phyloP scores from a whole-genome alignment of 768 basidiomycete species.

The Suillus decipiens region DNA sequence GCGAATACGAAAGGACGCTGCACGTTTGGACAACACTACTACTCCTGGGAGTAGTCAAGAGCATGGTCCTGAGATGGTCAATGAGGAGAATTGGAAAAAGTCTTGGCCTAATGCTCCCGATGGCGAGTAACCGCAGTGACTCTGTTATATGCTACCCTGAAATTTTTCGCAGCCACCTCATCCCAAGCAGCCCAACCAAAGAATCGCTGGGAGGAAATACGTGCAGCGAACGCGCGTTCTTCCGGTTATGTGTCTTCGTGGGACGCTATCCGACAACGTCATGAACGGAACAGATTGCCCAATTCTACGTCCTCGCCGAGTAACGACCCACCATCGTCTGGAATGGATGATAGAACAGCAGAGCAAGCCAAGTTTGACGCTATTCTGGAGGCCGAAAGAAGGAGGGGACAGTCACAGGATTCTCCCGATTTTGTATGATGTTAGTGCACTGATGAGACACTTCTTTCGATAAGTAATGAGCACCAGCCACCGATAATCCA shows the following conservation, averaged over 20 bases:
- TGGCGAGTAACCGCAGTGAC: not conserved
- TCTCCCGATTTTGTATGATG: conserved; percentile 14
- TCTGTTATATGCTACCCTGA: not conserved
- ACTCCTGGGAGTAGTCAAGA: conserved; percentile 13
- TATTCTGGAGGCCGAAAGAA: conserved; percentile 59
- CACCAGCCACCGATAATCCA: not conserved
- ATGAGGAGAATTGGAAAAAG: conserved; percentile 21
- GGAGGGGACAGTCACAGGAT: conserved; percentile 28
- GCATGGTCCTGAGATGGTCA: conserved; percentile 12
- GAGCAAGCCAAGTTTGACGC: conserved; percentile 63
- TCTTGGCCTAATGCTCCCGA: not conserved
- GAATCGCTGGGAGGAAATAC: conserved; percentile 69
- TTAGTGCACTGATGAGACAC: conserved; percentile 5
- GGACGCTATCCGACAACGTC: conserved; percentile 65
- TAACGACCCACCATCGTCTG: conserved; percentile 13
- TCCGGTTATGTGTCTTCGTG: conserved; percentile 53
- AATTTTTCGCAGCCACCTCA: not conserved
- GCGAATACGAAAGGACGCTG: conserved; percentile 22
- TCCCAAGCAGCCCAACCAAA: conserved; percentile 13
- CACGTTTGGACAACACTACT: not conserved
- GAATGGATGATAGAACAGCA: conserved; percentile 35
- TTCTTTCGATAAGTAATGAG: not conserved
- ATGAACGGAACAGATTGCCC: conserved; percentile 39
- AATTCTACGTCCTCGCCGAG: conserved; percentile 12
- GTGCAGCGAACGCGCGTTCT: conserved; percentile 49